Evolutionary conservation across 352 stramenopile species (phyloP).

Genomic region (Phytophthora sp.): DNA sequence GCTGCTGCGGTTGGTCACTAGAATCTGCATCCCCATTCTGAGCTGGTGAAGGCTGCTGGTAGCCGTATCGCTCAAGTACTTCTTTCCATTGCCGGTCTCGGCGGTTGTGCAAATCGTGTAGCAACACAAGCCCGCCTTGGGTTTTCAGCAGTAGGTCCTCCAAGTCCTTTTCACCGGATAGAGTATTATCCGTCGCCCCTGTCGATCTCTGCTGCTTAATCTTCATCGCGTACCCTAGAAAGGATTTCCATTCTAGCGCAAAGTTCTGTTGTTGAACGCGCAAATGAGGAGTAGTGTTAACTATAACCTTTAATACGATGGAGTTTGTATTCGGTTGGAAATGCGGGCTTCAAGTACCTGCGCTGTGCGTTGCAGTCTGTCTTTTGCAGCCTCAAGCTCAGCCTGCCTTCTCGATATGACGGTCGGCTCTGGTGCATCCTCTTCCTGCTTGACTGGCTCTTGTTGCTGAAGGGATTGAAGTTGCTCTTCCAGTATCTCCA

Average conservation of each 20-base stretch:
- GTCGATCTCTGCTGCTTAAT: constrained; percentile 32
- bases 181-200: neutral
- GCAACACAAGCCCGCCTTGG: constrained; percentile 56
- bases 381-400: constrained; percentile 45
- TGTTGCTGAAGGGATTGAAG: constrained; percentile 6
- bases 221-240: constrained; percentile 57
- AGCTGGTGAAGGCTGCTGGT: constrained; percentile 18
- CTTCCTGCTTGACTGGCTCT: constrained; percentile 9
- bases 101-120: constrained; percentile 44
- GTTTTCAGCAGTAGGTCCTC: constrained; percentile 60
- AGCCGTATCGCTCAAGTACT: constrained; percentile 34
- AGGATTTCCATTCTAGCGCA: constrained; percentile 64
- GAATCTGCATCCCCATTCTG: neutral
- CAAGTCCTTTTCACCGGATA: constrained; percentile 24
- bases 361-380: constrained; percentile 39
- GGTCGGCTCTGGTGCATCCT: constrained; percentile 15
- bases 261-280: constrained; percentile 41
- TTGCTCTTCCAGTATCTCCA: constrained; percentile 12
- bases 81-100: constrained; percentile 47
- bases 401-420: constrained; percentile 22
- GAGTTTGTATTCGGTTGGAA: no score
- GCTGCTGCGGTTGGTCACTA: neutral
- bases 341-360: constrained; percentile 38
- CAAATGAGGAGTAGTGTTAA: no score
- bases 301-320: no score